These are phyloP conservation scores for Smittium mucronatum DNA, from an alignment of 371 early-diverging fungal genomes.

Conservation along the genomic window DNA sequence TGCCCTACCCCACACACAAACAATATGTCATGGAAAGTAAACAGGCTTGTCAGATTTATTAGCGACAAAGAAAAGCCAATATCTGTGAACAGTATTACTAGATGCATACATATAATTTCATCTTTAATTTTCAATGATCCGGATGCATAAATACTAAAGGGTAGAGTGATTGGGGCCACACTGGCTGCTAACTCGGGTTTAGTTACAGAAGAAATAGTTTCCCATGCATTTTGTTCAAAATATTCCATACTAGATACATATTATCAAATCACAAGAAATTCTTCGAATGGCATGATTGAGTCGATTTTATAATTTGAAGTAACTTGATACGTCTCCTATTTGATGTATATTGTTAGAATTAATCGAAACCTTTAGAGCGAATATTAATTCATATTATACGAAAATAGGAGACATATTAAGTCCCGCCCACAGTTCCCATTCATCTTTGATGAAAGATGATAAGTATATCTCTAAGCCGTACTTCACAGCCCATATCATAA, in stretches of 20 bases:
- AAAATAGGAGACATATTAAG: too few relatives aligned
- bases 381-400: not conserved
- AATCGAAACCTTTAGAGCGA: not conserved
- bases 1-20: not conserved
- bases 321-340: not conserved
- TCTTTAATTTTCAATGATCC: not conserved
- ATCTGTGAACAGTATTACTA: not conserved
- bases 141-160: conserved; percentile 14
- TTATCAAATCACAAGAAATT: conserved; percentile 1
- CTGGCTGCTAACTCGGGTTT: conserved; percentile 15
- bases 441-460: not conserved
- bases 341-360: not conserved
- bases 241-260: conserved; percentile 13
- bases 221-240: conserved; percentile 19
- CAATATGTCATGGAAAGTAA: not conserved
- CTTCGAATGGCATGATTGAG: not conserved
- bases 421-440: too few relatives aligned
- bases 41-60: not conserved
- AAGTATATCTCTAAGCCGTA: not conserved
- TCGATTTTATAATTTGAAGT: not conserved
- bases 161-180: conserved; percentile 16
- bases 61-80: conserved; percentile 1
- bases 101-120: not conserved
- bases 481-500: not conserved
- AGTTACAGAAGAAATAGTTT: conserved; percentile 16